Percentiles rank a stretch among this genome's conserved stretches.
These are phyloP conservation scores for Graphiopsis chlorocephala DNA, from an alignment of 2,329 filamentous ascomycete species.

Conservation along the genomic window DNA sequence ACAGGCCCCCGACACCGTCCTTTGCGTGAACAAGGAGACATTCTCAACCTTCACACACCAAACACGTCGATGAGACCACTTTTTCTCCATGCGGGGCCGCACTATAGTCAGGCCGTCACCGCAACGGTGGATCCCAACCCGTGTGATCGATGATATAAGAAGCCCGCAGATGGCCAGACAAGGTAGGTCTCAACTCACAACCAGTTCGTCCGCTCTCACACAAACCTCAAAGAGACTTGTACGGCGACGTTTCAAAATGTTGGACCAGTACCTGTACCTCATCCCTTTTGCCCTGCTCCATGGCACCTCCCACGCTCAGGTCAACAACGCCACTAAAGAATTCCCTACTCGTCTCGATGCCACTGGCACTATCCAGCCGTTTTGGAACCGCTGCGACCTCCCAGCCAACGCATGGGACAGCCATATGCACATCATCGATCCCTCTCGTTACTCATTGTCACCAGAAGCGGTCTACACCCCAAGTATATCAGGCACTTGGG, in stretches of 20 bases:
- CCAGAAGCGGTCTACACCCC: constrained; percentile 12
- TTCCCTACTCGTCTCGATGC: constrained; percentile 4
- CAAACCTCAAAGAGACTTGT: not conserved
- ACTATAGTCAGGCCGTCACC: not conserved
- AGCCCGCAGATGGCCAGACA: not conserved
- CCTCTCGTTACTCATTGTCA: constrained; percentile 48
- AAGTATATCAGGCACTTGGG: constrained; percentile 5
- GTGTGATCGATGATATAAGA: not conserved
- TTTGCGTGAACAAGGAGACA: not conserved
- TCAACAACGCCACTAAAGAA: constrained; percentile 10
- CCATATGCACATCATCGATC: constrained; percentile 63
- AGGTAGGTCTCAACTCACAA: not conserved
- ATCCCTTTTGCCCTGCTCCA: not conserved
- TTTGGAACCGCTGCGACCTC: constrained; percentile 8
- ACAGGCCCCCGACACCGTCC: not conserved
- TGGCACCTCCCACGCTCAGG: not conserved
- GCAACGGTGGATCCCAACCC: not conserved
- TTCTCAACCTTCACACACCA: not conserved
- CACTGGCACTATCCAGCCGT: not conserved
- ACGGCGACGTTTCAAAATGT: not conserved
- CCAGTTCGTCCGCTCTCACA: not conserved
- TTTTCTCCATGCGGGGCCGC: not conserved
- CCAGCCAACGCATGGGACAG: constrained; percentile 8
- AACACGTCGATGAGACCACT: not conserved
- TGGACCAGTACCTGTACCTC: not conserved